phyloP scores from a whole-genome alignment of 805 yeast species.

The Kluyveromyces aestuarii region DNA sequence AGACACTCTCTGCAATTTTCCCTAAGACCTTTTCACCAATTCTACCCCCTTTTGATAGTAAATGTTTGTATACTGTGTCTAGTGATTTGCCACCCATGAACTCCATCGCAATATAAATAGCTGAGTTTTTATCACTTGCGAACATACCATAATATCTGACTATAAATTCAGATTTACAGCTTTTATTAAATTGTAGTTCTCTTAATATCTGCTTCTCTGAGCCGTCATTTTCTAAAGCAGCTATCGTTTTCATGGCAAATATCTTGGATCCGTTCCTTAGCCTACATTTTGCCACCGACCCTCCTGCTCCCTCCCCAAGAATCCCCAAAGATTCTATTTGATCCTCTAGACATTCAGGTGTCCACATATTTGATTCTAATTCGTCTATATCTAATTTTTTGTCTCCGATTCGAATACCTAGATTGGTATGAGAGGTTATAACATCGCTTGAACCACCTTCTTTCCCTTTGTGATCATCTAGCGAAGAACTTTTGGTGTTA shows the following conservation, averaged over 20 bases:
- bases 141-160: constrained; percentile 93
- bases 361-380: constrained; percentile 72
- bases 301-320: constrained; percentile 93
- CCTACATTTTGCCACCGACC: constrained; percentile 74
- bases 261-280: constrained; percentile 49
- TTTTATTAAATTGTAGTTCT: constrained; percentile 80
- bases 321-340: constrained; percentile 60
- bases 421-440: neutral
- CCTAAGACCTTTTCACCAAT: constrained; percentile 92
- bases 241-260: constrained; percentile 67
- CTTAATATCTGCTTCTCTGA: constrained; percentile 84
- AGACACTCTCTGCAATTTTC: constrained; percentile 76
- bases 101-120: constrained; percentile 94
- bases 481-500: neutral
- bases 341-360: constrained; percentile 37
- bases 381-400: constrained; percentile 38
- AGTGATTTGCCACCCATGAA: constrained; percentile 90
- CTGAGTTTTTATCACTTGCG: constrained; percentile 61
- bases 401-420: neutral
- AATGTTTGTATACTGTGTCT: constrained; percentile 81
- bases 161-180: constrained; percentile 74
- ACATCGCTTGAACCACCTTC: neutral
- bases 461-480: neutral
- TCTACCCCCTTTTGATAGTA: constrained; percentile 66
- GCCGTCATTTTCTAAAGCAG: constrained; percentile 46